Base-by-base conservation (phyloP, 108 stramenopile species). In the Cyclostephanos tholiformis region DNA sequence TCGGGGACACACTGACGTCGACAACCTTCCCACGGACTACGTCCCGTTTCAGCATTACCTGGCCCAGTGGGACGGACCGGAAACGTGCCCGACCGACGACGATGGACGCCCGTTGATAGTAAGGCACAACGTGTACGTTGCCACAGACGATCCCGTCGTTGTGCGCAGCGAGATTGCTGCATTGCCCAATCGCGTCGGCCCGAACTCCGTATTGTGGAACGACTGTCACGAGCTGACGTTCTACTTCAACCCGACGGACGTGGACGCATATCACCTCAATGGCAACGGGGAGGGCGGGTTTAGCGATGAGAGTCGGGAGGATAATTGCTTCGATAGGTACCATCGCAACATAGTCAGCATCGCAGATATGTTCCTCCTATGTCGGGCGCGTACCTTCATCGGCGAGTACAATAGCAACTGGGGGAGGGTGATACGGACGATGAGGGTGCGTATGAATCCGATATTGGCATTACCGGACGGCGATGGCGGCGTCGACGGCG, bases 391-490 rank as follows among this genome's bases (percentile, higher is more conserved):
- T 9, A 80, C 79, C 2, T 80, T 80, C 43, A 71, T 73, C 72
- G 83, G 83, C 6, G 83, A 84, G 59, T 80, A 56, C 49, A 84
- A 81, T 56, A 71, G 69, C 22, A 84, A 84, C 59, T 84, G 83
- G 83, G 83, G 83, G 4, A 66, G 64, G 55, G 44, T 80, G 29
- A 26, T 80, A 29, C 58, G 79, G 17, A 57, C 56, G 8, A 38
- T 67, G 46, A 65, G 74, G 44, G 46, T 65, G 53, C n/a, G 64
- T 0, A 26, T 75, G 59, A 25, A 75, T 67, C 59, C 16, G 14
- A 16, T 41, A 6, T 29, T 35, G 59, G 17, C 22, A 23, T 10
- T 2, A 32, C 9, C 6, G 30, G 63, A 44, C 2, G n/a, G 16
- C 2, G 38, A 20, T 12, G 29, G 63, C 4, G 20, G 44, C 23